Base-by-base conservation (phyloP, 495 filamentous ascomycete genomes). In the Tetracladium marchalianum region DNA sequence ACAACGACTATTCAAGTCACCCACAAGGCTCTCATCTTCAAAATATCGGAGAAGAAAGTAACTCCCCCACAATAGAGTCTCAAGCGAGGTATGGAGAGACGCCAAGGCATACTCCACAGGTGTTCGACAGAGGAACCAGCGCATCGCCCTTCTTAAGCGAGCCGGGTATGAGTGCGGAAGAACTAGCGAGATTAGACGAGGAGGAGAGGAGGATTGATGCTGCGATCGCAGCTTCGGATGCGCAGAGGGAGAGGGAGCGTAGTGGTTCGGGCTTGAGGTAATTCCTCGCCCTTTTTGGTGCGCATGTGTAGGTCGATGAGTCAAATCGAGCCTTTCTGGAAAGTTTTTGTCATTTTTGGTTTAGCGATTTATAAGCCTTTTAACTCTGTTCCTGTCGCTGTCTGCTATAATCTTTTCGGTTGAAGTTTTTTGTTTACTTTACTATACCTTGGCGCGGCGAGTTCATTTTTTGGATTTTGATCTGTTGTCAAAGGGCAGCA, bases 151-250 rank as follows among this genome's bases (percentile, higher is more conserved):
- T 51, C 13, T 41, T 58, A n/a, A 47, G 39, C 8, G 55, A 58
- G 31, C 41, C 40, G 31, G 49, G 44, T 1, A 52, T 54, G 49
- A 58, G 40, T 35, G 36, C 34, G 1, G 55, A 51, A n/a, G 55
- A 58, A 19, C 18, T 50, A 11, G 51, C 47, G 44, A 37, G 55
- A 41, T 35, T 58, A 24, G 55, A 58, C 18, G 55, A 58, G 31
- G 55, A 58, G 34, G 55, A 58, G 48, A 47, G 48, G 42, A 49
- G 48, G 33, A 58, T 58, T n/a, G 55, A 58, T 39, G 55, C 44
- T 18, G 55, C 55, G 40, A 58, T 58, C 36, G 55, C 55, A 27
- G 22, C 22, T 7, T 27, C 22, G 19, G 55, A 51, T 31, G 48
- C 51, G 27, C 51, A 58, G 19, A 17, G 40, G 15, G 35, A 15